These are phyloP conservation scores for Ormosia emarginata DNA, from an alignment of 306 rosid species.

Conservation along the genomic window DNA sequence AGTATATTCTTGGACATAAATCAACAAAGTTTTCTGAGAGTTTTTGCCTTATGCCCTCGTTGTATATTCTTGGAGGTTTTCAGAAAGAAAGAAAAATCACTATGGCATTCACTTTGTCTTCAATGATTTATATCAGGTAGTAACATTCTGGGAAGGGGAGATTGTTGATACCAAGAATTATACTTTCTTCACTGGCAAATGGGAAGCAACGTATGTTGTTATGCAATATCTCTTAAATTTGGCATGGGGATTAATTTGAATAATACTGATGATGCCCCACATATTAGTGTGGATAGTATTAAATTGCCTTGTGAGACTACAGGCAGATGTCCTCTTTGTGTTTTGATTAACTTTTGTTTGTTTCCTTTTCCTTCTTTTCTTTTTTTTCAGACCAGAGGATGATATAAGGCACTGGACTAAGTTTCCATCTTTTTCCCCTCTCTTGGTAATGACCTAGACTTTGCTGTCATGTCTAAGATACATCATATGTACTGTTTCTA, in stretches of 20 bases:
- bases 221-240: slow-evolving; percentile 6
- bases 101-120: slow-evolving; percentile 16
- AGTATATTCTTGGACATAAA: neutral
- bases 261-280: slow-evolving; percentile 7
- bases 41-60: neutral
- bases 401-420: slow-evolving; percentile 93
- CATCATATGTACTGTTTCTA: neutral
- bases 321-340: neutral
- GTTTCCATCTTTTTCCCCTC: slow-evolving; percentile 71
- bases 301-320: neutral
- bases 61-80: neutral
- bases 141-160: slow-evolving; percentile 99
- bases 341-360: neutral
- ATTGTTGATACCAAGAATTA: slow-evolving; percentile 88
- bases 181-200: slow-evolving; percentile 95
- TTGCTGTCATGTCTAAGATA: neutral
- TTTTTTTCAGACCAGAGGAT: slow-evolving; percentile 61
- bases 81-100: neutral
- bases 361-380: neutral
- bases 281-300: neutral
- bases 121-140: slow-evolving; percentile 60
- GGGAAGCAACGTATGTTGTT: slow-evolving; percentile 87
- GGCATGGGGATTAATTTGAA: slow-evolving; percentile 9
- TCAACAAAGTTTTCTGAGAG: neutral
- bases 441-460: slow-evolving; percentile 46